Evolutionary conservation across 176 grass and related monocot genomes (phyloP).

Genomic region (Echinochloa phyllopogon): DNA sequence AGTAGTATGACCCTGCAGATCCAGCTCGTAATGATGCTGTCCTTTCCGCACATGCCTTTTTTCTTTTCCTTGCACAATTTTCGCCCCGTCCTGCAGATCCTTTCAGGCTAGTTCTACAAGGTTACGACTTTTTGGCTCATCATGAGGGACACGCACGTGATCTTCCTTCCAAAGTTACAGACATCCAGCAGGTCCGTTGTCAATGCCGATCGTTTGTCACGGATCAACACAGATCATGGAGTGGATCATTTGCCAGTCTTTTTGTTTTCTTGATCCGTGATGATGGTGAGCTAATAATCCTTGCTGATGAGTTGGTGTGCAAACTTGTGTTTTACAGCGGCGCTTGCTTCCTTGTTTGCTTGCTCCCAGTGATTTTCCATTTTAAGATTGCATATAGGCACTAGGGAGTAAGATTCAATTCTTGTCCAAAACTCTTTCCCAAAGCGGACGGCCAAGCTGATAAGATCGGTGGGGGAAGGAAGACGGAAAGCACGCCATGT

Average conservation of each 20-base stretch:
- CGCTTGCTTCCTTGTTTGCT: background rate
- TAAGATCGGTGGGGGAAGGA: background rate
- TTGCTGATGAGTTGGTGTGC: background rate
- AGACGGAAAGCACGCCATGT: constrained; percentile 17
- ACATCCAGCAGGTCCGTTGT: background rate
- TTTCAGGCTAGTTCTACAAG: constrained; percentile 3
- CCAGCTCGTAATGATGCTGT: background rate
- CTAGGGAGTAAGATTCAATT: too few relatives aligned
- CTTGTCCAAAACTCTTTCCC: too few relatives aligned
- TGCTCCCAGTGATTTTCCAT: background rate
- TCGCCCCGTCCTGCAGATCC: background rate
- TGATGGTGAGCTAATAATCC: background rate
- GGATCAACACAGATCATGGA: background rate
- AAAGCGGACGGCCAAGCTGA: background rate
- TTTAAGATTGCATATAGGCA: background rate
- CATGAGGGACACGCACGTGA: constrained; percentile 23
- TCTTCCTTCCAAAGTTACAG: background rate
- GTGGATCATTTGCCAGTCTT: background rate
- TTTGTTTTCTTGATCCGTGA: background rate
- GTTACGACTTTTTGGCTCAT: constrained; percentile 11
- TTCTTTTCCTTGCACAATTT: background rate
- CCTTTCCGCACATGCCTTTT: constrained; percentile 45
- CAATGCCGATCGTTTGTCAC: background rate
- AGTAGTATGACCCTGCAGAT: background rate
- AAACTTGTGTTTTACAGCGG: too few relatives aligned